A percentile compares a stretch with the other conserved stretches of the same genome.
These are phyloP conservation scores for Jatropha podagrica DNA, from an alignment of 441 rosid genomes.

Conservation along the genomic window DNA sequence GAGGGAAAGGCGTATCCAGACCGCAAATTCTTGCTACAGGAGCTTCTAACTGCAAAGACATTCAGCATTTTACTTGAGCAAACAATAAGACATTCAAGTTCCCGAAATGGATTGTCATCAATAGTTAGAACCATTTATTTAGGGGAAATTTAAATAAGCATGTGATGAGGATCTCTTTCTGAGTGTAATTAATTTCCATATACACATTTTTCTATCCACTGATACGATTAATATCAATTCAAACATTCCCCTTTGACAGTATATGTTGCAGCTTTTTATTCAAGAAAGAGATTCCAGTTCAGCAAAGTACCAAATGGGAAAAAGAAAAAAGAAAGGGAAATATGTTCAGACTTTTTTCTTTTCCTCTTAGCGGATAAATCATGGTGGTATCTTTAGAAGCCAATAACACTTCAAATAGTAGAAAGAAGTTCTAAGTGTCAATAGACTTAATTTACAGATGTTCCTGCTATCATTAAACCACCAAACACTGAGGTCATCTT, in stretches of 20 bases:
- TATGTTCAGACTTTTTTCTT: background rate
- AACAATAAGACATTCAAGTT: background rate
- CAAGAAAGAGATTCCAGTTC: background rate
- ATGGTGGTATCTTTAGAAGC: background rate
- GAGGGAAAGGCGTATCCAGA: constrained; percentile 91
- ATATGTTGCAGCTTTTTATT: background rate
- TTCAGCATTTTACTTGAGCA: background rate
- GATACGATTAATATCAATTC: background rate
- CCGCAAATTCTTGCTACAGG: constrained; percentile 89
- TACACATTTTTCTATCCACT: background rate
- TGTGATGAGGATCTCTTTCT: background rate
- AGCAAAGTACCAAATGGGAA: background rate
- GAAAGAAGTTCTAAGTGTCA: background rate
- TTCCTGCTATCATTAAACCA: background rate
- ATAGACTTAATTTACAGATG: background rate
- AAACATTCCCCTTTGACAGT: background rate
- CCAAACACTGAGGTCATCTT: background rate
- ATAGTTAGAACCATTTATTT: background rate
- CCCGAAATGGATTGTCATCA: background rate
- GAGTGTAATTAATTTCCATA: background rate
- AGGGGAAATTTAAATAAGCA: background rate
- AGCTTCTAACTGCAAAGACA: constrained; percentile 74
- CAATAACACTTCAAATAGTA: background rate
- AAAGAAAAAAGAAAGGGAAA: background rate
- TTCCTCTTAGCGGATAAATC: background rate